Conservation (phyloP, 2,329 filamentous ascomycete genomes). For the Dactylellina haptotyla region DNA sequence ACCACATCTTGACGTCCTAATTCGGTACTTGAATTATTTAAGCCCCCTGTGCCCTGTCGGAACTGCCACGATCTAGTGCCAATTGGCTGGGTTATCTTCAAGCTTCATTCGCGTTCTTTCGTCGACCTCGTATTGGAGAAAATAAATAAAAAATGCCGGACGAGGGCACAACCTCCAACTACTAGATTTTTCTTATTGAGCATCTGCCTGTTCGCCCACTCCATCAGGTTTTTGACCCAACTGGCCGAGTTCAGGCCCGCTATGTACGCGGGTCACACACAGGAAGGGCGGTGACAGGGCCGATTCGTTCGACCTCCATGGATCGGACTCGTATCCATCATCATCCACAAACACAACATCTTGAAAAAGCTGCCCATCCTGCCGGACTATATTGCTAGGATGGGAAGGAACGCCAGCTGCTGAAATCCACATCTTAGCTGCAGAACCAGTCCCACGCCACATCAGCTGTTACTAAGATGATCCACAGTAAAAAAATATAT, state of each 20-base stretch:
- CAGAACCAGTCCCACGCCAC: no score
- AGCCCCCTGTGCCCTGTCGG: not conserved
- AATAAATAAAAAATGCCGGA: no score
- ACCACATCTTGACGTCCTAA: conserved; percentile 1
- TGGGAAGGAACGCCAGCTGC: conserved; percentile 2
- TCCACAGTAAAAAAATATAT: no score
- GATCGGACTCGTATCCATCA: no score
- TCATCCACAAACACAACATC: not conserved
- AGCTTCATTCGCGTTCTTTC: not conserved
- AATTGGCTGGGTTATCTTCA: conserved; percentile 2
- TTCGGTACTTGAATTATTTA: conserved; percentile 17
- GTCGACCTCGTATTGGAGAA: conserved; percentile 28
- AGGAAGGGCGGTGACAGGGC: not conserved
- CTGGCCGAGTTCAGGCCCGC: not conserved
- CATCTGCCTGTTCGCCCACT: conserved; percentile 1
- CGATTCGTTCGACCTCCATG: no score
- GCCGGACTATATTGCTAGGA: not conserved
- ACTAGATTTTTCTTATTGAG: no score
- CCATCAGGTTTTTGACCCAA: not conserved
- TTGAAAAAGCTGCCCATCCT: not conserved
- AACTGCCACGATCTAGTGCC: conserved; percentile 9
- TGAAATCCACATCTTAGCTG: no score
- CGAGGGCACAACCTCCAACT: no score
- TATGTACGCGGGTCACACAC: not conserved
- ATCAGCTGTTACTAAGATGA: no score